These are phyloP conservation scores for Bacidia gigantensis DNA, from an alignment of 495 filamentous ascomycete species.

Conservation along the genomic window DNA sequence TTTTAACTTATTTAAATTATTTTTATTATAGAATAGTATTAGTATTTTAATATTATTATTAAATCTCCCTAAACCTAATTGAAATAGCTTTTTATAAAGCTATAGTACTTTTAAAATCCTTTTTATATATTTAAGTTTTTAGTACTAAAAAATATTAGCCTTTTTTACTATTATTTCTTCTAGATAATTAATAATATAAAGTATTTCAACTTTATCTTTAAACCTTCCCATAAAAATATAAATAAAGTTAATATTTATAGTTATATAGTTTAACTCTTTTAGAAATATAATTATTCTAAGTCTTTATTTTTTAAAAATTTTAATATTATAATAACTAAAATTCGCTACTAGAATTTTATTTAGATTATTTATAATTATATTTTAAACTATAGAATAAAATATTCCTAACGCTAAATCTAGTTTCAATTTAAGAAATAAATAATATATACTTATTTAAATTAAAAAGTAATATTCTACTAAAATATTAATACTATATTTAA, in stretches of 20 bases:
- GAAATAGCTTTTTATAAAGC: background rate
- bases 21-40: background rate
- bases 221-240: background rate
- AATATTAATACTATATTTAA: background rate
- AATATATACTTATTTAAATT: background rate
- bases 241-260: background rate
- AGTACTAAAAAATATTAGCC: background rate
- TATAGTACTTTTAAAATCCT: background rate
- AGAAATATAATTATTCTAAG: background rate
- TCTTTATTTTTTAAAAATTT: too few relatives aligned
- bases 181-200: background rate
- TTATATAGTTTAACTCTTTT: background rate
- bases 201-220: background rate
- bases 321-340: background rate
- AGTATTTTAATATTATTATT: background rate
- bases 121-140: background rate
- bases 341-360: background rate
- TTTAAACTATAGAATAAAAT: background rate
- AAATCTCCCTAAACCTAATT: background rate
- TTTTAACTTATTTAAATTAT: background rate
- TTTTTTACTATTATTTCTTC: background rate
- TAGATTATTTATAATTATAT: too few relatives aligned
- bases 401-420: background rate
- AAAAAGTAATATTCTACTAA: too few relatives aligned
- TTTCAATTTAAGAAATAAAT: background rate